Evolutionary conservation across 441 rosid genomes (phyloP), one percentile per base, ranked within the genome.

Genomic region (Dalechampia spathulata): DNA sequence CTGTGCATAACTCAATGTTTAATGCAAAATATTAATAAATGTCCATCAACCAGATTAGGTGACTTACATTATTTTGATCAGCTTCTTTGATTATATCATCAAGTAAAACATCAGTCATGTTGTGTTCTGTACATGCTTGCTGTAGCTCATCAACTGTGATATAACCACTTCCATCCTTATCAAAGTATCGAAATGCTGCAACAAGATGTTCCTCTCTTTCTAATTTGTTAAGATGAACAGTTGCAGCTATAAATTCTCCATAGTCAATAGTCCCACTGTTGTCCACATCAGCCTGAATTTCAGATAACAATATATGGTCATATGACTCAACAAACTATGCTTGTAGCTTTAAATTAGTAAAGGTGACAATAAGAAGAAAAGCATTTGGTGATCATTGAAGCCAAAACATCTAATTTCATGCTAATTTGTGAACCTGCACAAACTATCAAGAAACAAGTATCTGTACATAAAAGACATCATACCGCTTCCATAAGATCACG

Each of bases 401-500:
- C 0, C 19, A 50, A 32, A 50, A 32, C 26, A 30, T 32, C 40
- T 30, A 30, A 13, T n/a, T 49, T 37, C 6, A n/a, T 19, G 23
- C 38, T 25, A 1, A 20, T 20, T 2, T 13, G 42, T 10, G 10
- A 13, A 55, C 5, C 28, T 13, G 63, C 6, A 66, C 20, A 36
- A 23, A 59, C 53, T 40, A 71, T 20, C 44, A 30, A 43, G 53
- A 17, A 15, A 55, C 15, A 2, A 55, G 19, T 22, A 1, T 45
- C 49, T 11, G 2, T 23, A 5, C 32, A 37, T 10, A 15, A 16
- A 7, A 36, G 51, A 5, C 26, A 55, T 68, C 69, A 75, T 82
- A 94, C 99, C 45, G 99, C 99, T 66, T 83, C 91, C 99, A 94
- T 94, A 58, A 94, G 99, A 74, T 86, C 94, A 59, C 91, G 84